Evolutionary conservation across 169 alveolate species (phyloP).

Genomic region (Besnoitia besnoiti): DNA sequence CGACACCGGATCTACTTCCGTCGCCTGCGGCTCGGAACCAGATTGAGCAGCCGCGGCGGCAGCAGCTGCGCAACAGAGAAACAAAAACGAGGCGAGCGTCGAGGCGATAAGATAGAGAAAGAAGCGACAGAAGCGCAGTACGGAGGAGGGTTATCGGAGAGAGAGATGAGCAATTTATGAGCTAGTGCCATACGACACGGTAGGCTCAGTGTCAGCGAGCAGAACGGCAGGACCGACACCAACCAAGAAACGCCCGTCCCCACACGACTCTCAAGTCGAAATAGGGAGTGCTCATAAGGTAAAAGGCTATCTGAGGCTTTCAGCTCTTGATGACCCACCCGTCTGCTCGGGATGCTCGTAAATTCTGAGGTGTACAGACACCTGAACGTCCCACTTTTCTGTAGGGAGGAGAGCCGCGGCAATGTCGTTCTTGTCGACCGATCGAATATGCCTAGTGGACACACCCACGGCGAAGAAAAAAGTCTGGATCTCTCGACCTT

Average conservation of each 20-base stretch:
- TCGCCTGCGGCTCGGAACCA: background rate
- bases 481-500: too few species aligned
- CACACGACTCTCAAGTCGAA: background rate
- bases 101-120: background rate
- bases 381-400: conserved; percentile 21
- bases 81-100: background rate
- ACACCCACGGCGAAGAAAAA: background rate
- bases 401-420: conserved; percentile 13
- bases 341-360: conserved; percentile 25
- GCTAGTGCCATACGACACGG: background rate
- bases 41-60: background rate
- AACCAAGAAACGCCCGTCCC: too few species aligned
- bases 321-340: background rate
- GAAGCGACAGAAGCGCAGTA: too few species aligned
- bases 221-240: background rate
- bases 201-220: background rate
- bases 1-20: too few species aligned
- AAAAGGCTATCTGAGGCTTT: background rate
- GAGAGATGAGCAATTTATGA: background rate
- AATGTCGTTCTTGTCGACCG: conserved; percentile 31
- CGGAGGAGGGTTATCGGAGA: background rate
- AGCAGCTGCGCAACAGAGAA: background rate
- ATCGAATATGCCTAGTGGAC: background rate
- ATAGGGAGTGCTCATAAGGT: too few species aligned
- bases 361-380: background rate